Percentiles rank a stretch among this genome's conserved stretches.
phyloP scores from a whole-genome alignment of 1,139 yeast genomes.

The Zygotorulaspora mrakii region DNA sequence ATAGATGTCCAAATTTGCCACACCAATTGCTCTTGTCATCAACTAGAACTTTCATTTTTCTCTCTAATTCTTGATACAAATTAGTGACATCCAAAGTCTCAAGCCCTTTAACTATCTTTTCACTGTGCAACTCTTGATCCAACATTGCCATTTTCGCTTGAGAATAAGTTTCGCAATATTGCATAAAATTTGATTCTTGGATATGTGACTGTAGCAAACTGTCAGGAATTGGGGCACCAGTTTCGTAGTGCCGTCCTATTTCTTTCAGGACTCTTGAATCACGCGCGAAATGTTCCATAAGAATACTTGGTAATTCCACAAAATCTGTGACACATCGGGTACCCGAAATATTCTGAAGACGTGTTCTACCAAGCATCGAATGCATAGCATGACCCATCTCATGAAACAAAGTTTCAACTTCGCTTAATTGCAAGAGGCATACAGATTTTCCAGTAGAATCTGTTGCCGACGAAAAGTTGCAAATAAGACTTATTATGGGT shows the following conservation, averaged over 20 bases:
- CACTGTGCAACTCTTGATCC: conserved; percentile 75
- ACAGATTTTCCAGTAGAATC: conserved; percentile 27
- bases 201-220: conserved; percentile 50
- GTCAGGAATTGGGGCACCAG: conserved; percentile 59
- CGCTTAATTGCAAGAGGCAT: conserved; percentile 62
- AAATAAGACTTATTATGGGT: conserved; percentile 85
- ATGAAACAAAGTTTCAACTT: conserved; percentile 91
- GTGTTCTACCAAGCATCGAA: conserved; percentile 90
- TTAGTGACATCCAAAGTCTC: conserved; percentile 45
- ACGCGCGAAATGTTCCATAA: conserved; percentile 90
- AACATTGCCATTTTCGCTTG: conserved; percentile 87
- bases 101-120: conserved; percentile 22
- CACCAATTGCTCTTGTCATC: conserved; percentile 81
- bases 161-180: conserved; percentile 72
- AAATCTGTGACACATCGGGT: conserved; percentile 95
- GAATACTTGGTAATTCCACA: conserved; percentile 91
- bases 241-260: conserved; percentile 70
- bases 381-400: conserved; percentile 99
- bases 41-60: conserved; percentile 50
- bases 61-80: conserved; percentile 65
- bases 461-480: conserved; percentile 62
- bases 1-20: conserved; percentile 88
- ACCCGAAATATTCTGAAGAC: conserved; percentile 87
- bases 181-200: conserved; percentile 51
- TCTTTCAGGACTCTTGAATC: conserved; percentile 70